Evolutionary conservation across 2,329 filamentous ascomycete species (phyloP).

Genomic region (Ophiostoma ulmi): DNA sequence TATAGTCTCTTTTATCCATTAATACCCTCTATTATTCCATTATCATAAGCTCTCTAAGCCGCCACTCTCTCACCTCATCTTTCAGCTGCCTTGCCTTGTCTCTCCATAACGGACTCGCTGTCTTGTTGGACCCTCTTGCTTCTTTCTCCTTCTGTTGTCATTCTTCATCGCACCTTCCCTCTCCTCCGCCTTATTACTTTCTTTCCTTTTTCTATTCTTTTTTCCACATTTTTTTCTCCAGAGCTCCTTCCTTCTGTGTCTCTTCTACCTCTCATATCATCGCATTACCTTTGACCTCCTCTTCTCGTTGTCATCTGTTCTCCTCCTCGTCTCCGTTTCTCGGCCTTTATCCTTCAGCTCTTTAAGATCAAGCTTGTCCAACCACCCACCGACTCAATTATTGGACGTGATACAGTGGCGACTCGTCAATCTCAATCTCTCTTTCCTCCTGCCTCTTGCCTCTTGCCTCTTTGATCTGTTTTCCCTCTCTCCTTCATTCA

Average conservation of each 20-base stretch:
- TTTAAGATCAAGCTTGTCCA: background rate
- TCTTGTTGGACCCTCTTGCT: background rate
- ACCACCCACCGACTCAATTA: conserved; percentile 1
- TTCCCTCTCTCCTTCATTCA: background rate
- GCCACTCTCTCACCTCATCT: background rate
- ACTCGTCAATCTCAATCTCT: conserved; percentile 1
- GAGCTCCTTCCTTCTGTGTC: background rate
- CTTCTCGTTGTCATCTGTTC: background rate
- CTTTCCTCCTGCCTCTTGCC: background rate
- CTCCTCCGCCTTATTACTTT: background rate
- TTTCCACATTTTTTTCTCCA: background rate
- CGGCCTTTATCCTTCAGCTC: conserved; percentile 3
- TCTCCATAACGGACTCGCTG: background rate
- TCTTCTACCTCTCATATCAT: conserved; percentile 3
- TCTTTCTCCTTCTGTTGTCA: background rate
- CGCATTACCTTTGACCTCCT: background rate
- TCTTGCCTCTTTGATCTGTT: background rate
- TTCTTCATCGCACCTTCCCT: background rate
- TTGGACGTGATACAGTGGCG: conserved; percentile 8
- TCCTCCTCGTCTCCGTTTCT: conserved; percentile 1
- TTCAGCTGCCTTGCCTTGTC: conserved; percentile 5
- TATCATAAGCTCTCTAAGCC: background rate
- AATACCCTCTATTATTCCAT: background rate
- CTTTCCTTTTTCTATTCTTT: background rate
- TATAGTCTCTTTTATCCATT: background rate